Conservation (phyloP, 306 rosid species). For the Luffa aegyptiaca region DNA sequence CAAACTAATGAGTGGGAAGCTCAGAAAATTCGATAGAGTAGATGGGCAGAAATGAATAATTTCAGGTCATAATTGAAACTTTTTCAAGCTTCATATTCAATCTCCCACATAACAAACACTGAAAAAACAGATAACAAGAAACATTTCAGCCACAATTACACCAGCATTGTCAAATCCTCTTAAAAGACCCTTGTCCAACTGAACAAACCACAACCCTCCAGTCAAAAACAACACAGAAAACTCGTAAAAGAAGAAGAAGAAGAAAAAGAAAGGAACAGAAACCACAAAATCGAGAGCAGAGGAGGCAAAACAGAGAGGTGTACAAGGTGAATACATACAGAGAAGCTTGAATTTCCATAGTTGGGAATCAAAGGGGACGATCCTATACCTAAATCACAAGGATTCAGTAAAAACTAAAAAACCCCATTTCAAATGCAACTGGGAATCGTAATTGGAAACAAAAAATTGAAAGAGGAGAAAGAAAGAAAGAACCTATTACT, state of each 20-base stretch:
- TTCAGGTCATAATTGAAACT: not conserved
- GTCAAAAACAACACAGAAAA: not conserved
- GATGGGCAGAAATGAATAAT: too few species aligned
- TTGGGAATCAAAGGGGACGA: slow-evolving; percentile 15
- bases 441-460: not conserved
- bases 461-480: not conserved
- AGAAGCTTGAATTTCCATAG: slow-evolving; percentile 8
- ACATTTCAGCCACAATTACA: not conserved
- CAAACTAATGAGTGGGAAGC: too few species aligned
- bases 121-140: not conserved
- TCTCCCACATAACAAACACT: not conserved
- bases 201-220: not conserved
- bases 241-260: not conserved
- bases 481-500: slow-evolving; percentile 26
- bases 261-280: too few species aligned
- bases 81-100: not conserved
- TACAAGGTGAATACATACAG: slow-evolving; percentile 16
- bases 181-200: not conserved
- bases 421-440: not conserved
- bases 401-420: not conserved
- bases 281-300: not conserved
- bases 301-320: not conserved
- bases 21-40: too few species aligned
- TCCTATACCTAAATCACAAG: slow-evolving; percentile 14
- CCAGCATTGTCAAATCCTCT: not conserved